Percentiles rank a stretch among this genome's conserved stretches.
phyloP scores from a whole-genome alignment of 768 basidiomycete species.

The Kwoniella mangroviensis region DNA sequence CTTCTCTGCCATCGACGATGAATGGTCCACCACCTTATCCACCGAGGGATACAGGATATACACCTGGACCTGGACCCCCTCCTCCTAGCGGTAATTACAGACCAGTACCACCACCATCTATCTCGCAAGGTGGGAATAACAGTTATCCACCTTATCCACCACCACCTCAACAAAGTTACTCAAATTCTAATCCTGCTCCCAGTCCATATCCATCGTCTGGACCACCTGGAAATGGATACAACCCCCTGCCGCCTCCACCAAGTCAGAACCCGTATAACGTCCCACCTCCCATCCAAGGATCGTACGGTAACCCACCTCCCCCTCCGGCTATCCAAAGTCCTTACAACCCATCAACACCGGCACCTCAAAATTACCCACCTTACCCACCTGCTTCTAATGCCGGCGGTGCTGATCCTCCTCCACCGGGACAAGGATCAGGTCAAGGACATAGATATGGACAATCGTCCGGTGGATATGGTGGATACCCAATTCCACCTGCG shows the following conservation, averaged over 20 bases:
- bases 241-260: constrained; percentile 5
- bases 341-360: constrained; percentile 6
- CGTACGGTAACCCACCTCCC: constrained; percentile 1
- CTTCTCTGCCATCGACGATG: constrained; percentile 1
- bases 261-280: constrained; percentile 5
- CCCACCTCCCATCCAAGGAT: background rate
- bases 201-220: background rate
- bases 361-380: constrained; percentile 4
- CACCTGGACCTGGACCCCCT: constrained; percentile 5
- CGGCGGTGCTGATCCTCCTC: background rate
- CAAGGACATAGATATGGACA: constrained; percentile 1
- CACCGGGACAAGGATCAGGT: background rate
- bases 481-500: constrained; percentile 9
- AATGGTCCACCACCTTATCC: constrained; percentile 10
- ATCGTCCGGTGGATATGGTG: constrained; percentile 7
- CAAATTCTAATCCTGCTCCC: no score
- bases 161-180: background rate
- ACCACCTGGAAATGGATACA: background rate
- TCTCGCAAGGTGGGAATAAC: background rate
- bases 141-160: constrained; percentile 3
- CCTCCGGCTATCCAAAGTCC: constrained; percentile 16
- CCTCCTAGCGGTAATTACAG: background rate
- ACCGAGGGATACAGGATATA: constrained; percentile 1
- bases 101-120: background rate
- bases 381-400: constrained; percentile 2